These are phyloP conservation scores for Flueggea neowawraea DNA, from an alignment of 441 rosid species.

Conservation along the genomic window DNA sequence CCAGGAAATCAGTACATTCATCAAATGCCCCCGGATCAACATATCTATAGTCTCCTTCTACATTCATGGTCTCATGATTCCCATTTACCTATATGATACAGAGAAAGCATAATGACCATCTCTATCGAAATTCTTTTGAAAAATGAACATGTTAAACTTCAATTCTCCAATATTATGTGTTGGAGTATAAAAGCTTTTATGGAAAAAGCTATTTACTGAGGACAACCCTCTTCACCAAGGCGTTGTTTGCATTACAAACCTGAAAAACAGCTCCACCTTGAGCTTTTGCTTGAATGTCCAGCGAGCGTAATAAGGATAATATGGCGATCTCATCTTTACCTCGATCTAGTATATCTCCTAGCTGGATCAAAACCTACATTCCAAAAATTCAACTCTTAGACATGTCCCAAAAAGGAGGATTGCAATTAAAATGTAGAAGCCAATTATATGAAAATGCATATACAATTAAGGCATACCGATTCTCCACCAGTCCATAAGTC, in stretches of 20 bases:
- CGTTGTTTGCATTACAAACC: slow-evolving; percentile 34
- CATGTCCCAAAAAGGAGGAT: too few relatives aligned
- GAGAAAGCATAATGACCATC: too few relatives aligned
- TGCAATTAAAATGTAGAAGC: too few relatives aligned
- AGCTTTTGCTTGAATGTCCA: slow-evolving; percentile 75
- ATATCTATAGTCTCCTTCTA: slow-evolving; percentile 90
- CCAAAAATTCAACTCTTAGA: slow-evolving; percentile 4
- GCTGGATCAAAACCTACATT: slow-evolving; percentile 70
- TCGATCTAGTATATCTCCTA: slow-evolving; percentile 89
- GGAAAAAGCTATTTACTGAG: too few relatives aligned
- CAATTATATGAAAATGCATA: background rate
- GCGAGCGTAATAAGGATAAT: slow-evolving; percentile 65
- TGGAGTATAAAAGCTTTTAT: too few relatives aligned
- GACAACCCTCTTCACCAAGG: background rate
- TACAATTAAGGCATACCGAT: slow-evolving; percentile 41
- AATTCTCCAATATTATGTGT: too few relatives aligned
- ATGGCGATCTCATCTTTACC: slow-evolving; percentile 91
- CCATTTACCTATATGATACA: slow-evolving; percentile 56
- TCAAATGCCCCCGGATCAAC: slow-evolving; percentile 75
- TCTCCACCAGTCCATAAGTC: slow-evolving; percentile 81
- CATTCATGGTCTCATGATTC: slow-evolving; percentile 92
- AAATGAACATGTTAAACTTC: background rate
- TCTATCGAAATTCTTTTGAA: background rate
- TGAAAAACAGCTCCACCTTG: slow-evolving; percentile 93
- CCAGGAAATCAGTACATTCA: slow-evolving; percentile 73